phyloP scores from a whole-genome alignment of 805 yeast genomes.

The Candida wancherniae region DNA sequence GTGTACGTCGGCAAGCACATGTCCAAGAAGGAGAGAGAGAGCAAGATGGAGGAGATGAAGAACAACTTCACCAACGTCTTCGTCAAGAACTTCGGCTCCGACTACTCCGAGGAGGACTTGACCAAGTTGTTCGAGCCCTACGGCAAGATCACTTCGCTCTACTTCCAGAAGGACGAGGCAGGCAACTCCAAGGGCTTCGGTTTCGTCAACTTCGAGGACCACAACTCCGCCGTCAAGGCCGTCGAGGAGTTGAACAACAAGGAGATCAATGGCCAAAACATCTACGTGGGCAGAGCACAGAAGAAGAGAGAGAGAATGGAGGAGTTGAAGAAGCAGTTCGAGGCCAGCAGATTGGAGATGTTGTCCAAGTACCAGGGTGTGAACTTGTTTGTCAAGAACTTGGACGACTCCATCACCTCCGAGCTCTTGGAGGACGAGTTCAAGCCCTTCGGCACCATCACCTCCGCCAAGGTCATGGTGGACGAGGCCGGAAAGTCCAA shows the following conservation, averaged over 20 bases:
- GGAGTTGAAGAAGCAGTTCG: conserved; percentile 92
- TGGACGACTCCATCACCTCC: conserved; percentile 89
- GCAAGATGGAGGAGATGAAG: conserved; percentile 83
- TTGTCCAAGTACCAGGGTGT: conserved; percentile 95
- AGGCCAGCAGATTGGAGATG: conserved; percentile 86
- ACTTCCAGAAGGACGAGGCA: conserved; percentile 72
- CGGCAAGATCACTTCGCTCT: conserved; percentile 82
- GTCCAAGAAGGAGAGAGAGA: conserved; percentile 88
- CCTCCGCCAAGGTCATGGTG: conserved; percentile 94
- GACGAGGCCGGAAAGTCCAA: conserved; percentile 92
- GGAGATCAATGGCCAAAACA: conserved; percentile 78
- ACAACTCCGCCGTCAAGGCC: conserved; percentile 84
- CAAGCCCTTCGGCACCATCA: conserved; percentile 87
- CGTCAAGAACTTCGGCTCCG: conserved; percentile 81
- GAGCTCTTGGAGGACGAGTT: conserved; percentile 90
- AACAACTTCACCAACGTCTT: conserved; percentile 94
- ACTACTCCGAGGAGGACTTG: conserved; percentile 66
- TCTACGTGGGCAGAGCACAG: conserved; percentile 98
- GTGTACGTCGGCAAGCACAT: conserved; percentile 94
- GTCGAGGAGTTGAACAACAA: conserved; percentile 86
- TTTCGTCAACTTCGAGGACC: conserved; percentile 85
- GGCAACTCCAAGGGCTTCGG: conserved; percentile 96
- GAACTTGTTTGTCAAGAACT: conserved; percentile 92
- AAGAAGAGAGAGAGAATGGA: conserved; percentile 97
- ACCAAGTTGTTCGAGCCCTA: conserved; percentile 62